Conservation (phyloP, 495 filamentous ascomycete genomes). For the Aspergillus ostianus region DNA sequence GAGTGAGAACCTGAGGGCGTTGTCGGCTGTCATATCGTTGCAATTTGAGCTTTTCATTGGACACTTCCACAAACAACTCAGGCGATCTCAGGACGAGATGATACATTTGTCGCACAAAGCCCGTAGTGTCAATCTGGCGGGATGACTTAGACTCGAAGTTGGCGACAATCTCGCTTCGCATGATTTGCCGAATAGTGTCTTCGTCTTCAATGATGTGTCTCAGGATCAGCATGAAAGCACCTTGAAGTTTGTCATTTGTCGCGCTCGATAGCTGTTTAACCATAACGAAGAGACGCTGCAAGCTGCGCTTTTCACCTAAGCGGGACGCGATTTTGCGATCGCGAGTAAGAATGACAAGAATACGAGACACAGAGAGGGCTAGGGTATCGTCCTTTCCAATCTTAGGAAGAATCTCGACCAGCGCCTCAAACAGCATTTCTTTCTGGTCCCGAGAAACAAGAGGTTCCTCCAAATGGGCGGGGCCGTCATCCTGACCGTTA, state of each 20-base stretch:
- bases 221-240: constrained; percentile 80
- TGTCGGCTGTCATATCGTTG: constrained; percentile 57
- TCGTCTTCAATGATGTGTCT: constrained; percentile 95
- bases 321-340: constrained; percentile 67
- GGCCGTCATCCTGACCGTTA: constrained; percentile 42
- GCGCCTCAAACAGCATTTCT: constrained; percentile 63
- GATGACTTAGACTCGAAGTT: constrained; percentile 65
- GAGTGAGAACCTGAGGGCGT: constrained; percentile 55
- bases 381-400: constrained; percentile 84
- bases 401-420: constrained; percentile 79
- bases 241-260: constrained; percentile 71
- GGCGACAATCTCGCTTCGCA: constrained; percentile 83
- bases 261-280: constrained; percentile 82
- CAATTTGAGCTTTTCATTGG: constrained; percentile 79
- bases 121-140: constrained; percentile 64
- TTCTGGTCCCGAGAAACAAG: constrained; percentile 67
- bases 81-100: constrained; percentile 82
- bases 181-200: constrained; percentile 83
- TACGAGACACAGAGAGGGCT: constrained; percentile 77
- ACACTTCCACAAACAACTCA: constrained; percentile 85
- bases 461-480: constrained; percentile 58
- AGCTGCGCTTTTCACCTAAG: constrained; percentile 81
- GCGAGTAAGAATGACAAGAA: constrained; percentile 88
- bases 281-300: constrained; percentile 91
- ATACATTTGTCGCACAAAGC: constrained; percentile 73